A percentile compares a stretch with the other conserved stretches of the same genome.
Conservation (phyloP, 1,139 yeast species). For the Debaryomyces coudertii region DNA sequence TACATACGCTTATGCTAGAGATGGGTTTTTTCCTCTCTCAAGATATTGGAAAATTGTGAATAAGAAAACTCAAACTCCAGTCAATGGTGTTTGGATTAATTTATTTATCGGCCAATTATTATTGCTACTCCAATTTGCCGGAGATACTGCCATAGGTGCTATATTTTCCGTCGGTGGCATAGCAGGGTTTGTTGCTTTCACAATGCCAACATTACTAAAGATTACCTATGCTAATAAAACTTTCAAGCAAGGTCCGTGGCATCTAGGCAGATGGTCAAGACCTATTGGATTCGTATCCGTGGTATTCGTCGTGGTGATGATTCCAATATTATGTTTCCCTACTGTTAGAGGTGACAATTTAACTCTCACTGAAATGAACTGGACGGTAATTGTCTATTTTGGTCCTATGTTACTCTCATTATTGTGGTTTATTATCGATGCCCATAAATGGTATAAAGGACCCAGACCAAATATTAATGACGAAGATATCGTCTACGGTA, state of each 20-base stretch:
- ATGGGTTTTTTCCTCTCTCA: constrained; percentile 68
- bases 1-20: constrained; percentile 70
- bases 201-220: constrained; percentile 66
- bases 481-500: constrained; percentile 27
- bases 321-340: constrained; percentile 72
- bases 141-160: constrained; percentile 71
- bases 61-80: constrained; percentile 62
- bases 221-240: constrained; percentile 56
- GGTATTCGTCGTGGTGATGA: constrained; percentile 60
- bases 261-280: constrained; percentile 57
- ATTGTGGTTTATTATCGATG: constrained; percentile 58
- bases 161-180: constrained; percentile 79
- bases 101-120: constrained; percentile 58
- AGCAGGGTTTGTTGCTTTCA: constrained; percentile 70
- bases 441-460: constrained; percentile 69
- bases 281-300: constrained; percentile 48
- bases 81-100: constrained; percentile 71
- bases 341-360: constrained; percentile 51
- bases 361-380: constrained; percentile 59
- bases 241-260: constrained; percentile 72
- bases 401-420: constrained; percentile 61
- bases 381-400: constrained; percentile 70
- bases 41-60: constrained; percentile 57
- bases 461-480: constrained; percentile 61
- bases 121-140: constrained; percentile 65